Evolutionary conservation across 2,329 filamentous ascomycete genomes (phyloP).

Genomic region (Diaporthe vexans): DNA sequence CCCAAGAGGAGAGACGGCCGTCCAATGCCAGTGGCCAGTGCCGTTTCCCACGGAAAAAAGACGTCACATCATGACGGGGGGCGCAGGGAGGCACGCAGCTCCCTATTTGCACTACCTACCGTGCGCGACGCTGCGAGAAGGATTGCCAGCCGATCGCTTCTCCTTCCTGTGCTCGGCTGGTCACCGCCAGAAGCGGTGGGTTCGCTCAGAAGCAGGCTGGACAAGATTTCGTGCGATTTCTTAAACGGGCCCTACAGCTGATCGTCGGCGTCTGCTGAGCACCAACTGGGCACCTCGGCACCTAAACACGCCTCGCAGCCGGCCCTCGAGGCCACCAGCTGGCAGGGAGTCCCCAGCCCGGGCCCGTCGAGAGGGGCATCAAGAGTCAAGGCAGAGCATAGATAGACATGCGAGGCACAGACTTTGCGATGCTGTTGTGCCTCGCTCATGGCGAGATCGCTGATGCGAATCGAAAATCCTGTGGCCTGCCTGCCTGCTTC

Average conservation of each 20-base stretch:
- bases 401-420: not conserved
- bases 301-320: not conserved
- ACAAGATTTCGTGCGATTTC: conserved; percentile 17
- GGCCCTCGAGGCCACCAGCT: not conserved
- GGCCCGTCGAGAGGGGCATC: not conserved
- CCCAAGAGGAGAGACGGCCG: not conserved
- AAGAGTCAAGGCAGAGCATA: not conserved
- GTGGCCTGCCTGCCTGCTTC: conserved; percentile 1
- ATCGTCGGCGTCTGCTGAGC: conserved; percentile 32
- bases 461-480: conserved; percentile 30
- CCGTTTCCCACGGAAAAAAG: conserved; percentile 29
- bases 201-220: conserved; percentile 17
- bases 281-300: not conserved
- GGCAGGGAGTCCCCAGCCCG: conserved; percentile 11
- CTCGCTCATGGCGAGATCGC: conserved; percentile 2
- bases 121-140: conserved; percentile 1
- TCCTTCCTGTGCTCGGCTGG: conserved; percentile 25
- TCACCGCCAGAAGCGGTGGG: conserved; percentile 34
- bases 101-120: conserved; percentile 38
- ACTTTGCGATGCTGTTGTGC: not conserved
- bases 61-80: conserved; percentile 36
- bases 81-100: conserved; percentile 30
- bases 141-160: conserved; percentile 32
- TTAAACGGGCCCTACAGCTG: not conserved
- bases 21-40: conserved; percentile 12